A percentile compares a stretch with the other conserved stretches of the same genome.
These are phyloP conservation scores for Tricholomella constricta DNA, from an alignment of 768 basidiomycete genomes.

Conservation along the genomic window DNA sequence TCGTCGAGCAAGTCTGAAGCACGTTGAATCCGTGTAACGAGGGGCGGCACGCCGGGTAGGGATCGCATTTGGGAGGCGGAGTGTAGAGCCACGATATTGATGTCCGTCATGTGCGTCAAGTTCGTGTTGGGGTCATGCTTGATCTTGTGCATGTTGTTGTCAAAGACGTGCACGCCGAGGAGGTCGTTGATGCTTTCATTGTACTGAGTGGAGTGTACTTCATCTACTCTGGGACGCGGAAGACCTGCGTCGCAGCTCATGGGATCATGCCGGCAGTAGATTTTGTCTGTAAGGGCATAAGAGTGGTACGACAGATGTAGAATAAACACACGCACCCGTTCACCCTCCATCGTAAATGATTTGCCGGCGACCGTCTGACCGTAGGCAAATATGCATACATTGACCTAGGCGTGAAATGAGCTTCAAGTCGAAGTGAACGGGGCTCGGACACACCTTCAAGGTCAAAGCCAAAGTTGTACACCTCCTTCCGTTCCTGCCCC, in stretches of 20 bases:
- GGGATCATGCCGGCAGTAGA: conserved; percentile 86
- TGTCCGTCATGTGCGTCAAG: conserved; percentile 80
- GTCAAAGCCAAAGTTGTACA: conserved; percentile 82
- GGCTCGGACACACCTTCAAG: conserved; percentile 51
- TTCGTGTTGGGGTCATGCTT: conserved; percentile 83
- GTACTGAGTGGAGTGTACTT: conserved; percentile 67
- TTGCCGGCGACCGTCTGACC: conserved; percentile 92
- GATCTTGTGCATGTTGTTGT: conserved; percentile 95
- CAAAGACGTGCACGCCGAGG: conserved; percentile 78
- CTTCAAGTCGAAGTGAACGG: background rate
- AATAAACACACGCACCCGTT: conserved; percentile 51
- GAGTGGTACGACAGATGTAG: background rate
- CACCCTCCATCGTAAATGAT: conserved; percentile 96
- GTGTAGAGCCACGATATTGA: conserved; percentile 68
- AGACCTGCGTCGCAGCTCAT: conserved; percentile 88
- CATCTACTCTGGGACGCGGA: conserved; percentile 71
- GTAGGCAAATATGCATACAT: conserved; percentile 95
- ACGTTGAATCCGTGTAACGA: no score
- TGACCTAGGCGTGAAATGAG: conserved; percentile 58
- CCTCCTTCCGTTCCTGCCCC: conserved; percentile 80
- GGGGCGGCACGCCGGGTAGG: conserved; percentile 73
- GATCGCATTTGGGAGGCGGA: conserved; percentile 77
- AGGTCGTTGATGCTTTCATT: conserved; percentile 96
- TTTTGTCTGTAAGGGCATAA: conserved; percentile 49
- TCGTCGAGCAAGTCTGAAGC: no score